A percentile compares a stretch with the other conserved stretches of the same genome.
These are phyloP conservation scores for Xerocomellus chrysenteron DNA, from an alignment of 768 basidiomycete genomes.

Conservation along the genomic window DNA sequence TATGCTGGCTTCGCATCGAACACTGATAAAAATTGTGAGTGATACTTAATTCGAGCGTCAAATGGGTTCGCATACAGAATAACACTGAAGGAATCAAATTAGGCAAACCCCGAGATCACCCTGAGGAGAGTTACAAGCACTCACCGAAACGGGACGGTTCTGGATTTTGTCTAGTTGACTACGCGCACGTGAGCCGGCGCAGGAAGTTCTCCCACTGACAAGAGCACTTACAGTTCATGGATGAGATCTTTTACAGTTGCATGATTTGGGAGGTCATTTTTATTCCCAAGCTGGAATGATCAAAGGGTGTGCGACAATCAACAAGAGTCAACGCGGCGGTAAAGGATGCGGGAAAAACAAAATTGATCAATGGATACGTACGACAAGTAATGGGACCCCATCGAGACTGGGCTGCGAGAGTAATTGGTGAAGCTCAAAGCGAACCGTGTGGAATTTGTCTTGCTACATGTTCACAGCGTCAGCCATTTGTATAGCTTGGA, in stretches of 20 bases:
- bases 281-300: conserved; percentile 74
- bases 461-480: conserved; percentile 41
- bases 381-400: conserved; percentile 81
- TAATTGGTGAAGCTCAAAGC: conserved; percentile 82
- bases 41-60: neutral
- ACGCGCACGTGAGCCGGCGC: conserved; percentile 27
- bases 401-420: conserved; percentile 61
- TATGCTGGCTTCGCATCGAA: conserved; percentile 95
- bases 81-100: conserved; percentile 50
- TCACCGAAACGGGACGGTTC: conserved; percentile 81
- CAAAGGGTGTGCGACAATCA: neutral
- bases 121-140: conserved; percentile 29
- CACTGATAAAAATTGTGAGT: conserved; percentile 51
- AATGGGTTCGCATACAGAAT: conserved; percentile 54
- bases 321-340: neutral
- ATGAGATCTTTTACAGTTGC: conserved; percentile 84
- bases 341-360: neutral
- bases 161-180: conserved; percentile 72
- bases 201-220: too few species aligned
- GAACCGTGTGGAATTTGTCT: conserved; percentile 79
- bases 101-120: neutral
- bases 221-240: conserved; percentile 55
- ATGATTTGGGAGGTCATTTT: conserved; percentile 82
- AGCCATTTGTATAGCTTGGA: neutral
- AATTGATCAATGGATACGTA: conserved; percentile 36